Evolutionary conservation across 306 rosid species (phyloP), one percentile per base, ranked within the genome.

Genomic region (Crotalaria pallida): DNA sequence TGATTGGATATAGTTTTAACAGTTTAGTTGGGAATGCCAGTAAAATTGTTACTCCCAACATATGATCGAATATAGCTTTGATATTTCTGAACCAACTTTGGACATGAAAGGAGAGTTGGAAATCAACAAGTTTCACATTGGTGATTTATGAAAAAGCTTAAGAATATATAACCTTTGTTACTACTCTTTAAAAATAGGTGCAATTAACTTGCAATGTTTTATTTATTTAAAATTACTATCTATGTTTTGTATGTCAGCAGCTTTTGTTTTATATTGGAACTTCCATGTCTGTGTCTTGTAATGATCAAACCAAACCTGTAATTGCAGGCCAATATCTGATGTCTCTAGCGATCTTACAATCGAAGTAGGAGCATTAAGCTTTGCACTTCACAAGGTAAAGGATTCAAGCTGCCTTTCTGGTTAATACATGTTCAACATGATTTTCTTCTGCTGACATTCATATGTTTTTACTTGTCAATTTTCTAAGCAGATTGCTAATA

Each of bases 291-390:
- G 33, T 50, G 44, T 60, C 51, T 58, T 55, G 76, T 71, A 59
- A 59, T 68, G 40, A 69, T 81, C 76, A 75, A 71, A 66, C 67
- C 6, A 65, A 43, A 27, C 80, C 70, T 72, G 23, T 59, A 2
- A 78, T 80, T 83, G 55, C 96, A 95, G 99, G 99, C 97, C 99
- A 18, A 89, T 95, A 58, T 95, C 97, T 52, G 99, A 95, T 79
- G 97, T 91, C 59, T 86, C 99, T 29, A 95, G 96, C 56, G 99
- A 95, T 79, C 88, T 95, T 57, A 84, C 84, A 36, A 78, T 95
- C 0, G 99, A 95, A 81, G 84, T 95, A 3, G 99, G 96, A 84
- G 72, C 93, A 44, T 84, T 97, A 15, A 86, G 76, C 88, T 89
- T 95, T 60, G 78, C 97, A 62, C 97, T 95, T 65, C 99, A 95